Evolutionary conservation across 2,329 filamentous ascomycete genomes (phyloP), one percentile per base, ranked within the genome.

Genomic region (Aspergillus pseudonomiae): DNA sequence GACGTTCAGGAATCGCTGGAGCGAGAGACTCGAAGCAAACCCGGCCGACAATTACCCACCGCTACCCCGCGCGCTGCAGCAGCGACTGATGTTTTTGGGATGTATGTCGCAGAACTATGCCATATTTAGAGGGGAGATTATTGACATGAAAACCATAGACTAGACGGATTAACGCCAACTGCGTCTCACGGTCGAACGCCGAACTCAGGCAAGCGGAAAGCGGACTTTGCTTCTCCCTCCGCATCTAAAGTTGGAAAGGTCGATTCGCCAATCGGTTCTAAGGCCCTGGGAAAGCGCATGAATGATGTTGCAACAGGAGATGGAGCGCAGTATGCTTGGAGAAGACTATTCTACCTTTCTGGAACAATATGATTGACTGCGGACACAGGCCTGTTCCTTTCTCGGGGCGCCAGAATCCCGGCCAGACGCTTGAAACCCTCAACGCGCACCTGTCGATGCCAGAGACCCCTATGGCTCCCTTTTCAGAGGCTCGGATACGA

Each of bases 1-100:
- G 90, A 92, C 73, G 85, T 97, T 9, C 93, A 94, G 74, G 93
- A 97, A 72, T 85, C 87, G 43, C 81, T 98, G 59, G 94, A 97
- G 76, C 88, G 91, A 67, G 91, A 89, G 71, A 90, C 86, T 67
- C 86, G 91, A 64, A 86, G 86, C 32, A 91, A 90, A 73, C 66
- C 73, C n/a, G 68, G 71, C 68, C 86, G 88, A 73, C 83, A 86
- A 55, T 84, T 82, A 36, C 86, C 86, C 6, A 82, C 68, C 54
- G 80, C 79, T 56, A 83, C 89, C 48, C 89, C 89, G 34, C 87
- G 91, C 55, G 83, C 86, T 54, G 80, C 80, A 6, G 81, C 77
- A 11, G 87, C 84, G 60, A 84, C 84, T 7, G 90, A 97, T 82
- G 88, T 97, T 32, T 94, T 94, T 77, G 93, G 91, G 63, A 93